A percentile compares a stretch with the other conserved stretches of the same genome.
These are phyloP conservation scores for Zygoascus bituminiphila DNA, from an alignment of 805 yeast genomes.

Conservation along the genomic window DNA sequence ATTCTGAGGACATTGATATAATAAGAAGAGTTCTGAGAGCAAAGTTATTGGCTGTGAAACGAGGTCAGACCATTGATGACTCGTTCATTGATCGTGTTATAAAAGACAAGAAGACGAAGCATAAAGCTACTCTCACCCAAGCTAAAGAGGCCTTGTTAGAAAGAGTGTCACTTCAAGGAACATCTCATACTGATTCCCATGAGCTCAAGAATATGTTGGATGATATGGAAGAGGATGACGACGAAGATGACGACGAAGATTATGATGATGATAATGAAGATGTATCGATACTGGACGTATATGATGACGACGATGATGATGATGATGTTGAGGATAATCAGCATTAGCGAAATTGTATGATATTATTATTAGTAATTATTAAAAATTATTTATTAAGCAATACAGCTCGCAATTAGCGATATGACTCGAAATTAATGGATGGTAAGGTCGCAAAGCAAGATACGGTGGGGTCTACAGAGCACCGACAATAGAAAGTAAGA, in stretches of 20 bases:
- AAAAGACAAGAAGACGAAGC: slow-evolving; percentile 9
- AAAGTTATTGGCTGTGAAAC: slow-evolving; percentile 53
- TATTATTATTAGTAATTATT: background rate
- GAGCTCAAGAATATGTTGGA: slow-evolving; percentile 17
- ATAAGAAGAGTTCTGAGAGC: slow-evolving; percentile 64
- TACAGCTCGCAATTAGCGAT: too few species aligned
- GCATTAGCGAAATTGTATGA: background rate
- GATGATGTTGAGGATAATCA: background rate
- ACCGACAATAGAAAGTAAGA: too few species aligned
- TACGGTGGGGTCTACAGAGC: too few species aligned
- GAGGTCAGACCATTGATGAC: slow-evolving; percentile 31
- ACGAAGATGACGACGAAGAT: slow-evolving; percentile 24
- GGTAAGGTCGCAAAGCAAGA: too few species aligned
- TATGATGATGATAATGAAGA: slow-evolving; percentile 17
- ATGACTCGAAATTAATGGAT: too few species aligned
- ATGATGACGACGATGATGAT: slow-evolving; percentile 9
- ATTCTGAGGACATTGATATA: slow-evolving; percentile 49
- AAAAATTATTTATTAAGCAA: background rate
- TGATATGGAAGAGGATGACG: slow-evolving; percentile 24
- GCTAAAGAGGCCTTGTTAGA: slow-evolving; percentile 3
- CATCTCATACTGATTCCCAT: slow-evolving; percentile 5
- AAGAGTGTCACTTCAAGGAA: slow-evolving; percentile 1
- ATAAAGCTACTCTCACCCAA: background rate
- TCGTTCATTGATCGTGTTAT: slow-evolving; percentile 4
- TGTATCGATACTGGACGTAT: slow-evolving; percentile 8